Base-by-base conservation (phyloP, 768 basidiomycete species). In the Pleurotus pulmonarius region DNA sequence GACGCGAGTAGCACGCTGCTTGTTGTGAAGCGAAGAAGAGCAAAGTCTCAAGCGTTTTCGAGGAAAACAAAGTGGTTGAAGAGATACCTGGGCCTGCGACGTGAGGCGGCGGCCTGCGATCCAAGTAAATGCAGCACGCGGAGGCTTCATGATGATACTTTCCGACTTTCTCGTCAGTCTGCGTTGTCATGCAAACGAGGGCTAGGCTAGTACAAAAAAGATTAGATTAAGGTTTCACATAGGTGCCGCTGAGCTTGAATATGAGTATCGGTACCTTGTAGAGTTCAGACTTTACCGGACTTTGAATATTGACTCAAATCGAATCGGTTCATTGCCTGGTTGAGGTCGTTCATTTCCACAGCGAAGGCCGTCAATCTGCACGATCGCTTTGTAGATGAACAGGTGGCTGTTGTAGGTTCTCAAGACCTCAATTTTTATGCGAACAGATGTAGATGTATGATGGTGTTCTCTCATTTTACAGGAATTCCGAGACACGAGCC, bases 161-260 rank as follows among this genome's bases (percentile, higher is more conserved):
- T 34, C 20, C 12, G 24, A 5, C n/a, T 6, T 53, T n/a, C 16
- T 22, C 3, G 41, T 44, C 41, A n/a, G 20, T n/a, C 20, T 22
- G 13, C 20, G 51, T 53, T 41, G 51, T 22, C 51, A 53, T 53
- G 51, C 39, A 25, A 41, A 53, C 51, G 22, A 40, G 51, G 38
- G 49, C 51, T 44, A 40, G 39, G 51, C 51, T 53, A 53, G 39
- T 53, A 53, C 51, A 53, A 40, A 53, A 53, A 53, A 53, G 51
- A 53, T 40, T 53, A 40, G 34, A 53, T 53, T 41, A 43, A 41
- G 51, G 51, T 53, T 53, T 53, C 51, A 53, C n/a, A 40, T 20
- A 9, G 51, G 22, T 41, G 51, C 39, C 51, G 51, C 51, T 16
- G 51, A 41, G 51, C 39, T 22, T 0, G 9, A 40, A 53, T 40